phyloP scores from a whole-genome alignment of 352 stramenopile genomes.

The Blastocystis sp. region DNA sequence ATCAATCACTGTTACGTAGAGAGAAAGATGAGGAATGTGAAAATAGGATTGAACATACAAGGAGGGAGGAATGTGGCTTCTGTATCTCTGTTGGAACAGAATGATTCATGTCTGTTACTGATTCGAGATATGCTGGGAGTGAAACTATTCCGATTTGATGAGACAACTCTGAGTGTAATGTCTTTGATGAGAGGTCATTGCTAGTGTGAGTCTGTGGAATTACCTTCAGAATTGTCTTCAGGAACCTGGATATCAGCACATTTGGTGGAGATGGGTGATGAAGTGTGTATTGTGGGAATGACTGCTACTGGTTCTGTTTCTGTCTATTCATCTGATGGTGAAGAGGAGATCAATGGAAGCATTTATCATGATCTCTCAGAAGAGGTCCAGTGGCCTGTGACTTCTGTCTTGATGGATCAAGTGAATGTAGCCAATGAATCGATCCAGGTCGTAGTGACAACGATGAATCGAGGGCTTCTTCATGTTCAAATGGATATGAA shows the following conservation, averaged over 20 bases:
- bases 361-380: not conserved
- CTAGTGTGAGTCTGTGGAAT: not conserved
- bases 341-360: not conserved
- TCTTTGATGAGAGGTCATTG: not conserved
- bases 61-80: not conserved
- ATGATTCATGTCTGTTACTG: not conserved
- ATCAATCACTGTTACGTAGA: not conserved
- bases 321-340: not conserved
- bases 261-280: not conserved
- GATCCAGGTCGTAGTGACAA: not conserved
- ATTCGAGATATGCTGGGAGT: not conserved
- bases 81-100: not conserved
- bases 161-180: not conserved
- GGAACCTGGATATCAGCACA: not conserved
- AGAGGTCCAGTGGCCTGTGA: not conserved
- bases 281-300: not conserved
- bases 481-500: not conserved
- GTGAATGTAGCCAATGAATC: not conserved
- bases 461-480: not conserved
- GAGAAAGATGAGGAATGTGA: not conserved
- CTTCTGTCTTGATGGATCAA: not conserved
- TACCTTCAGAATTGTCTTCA: not conserved
- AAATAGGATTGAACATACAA: not conserved
- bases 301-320: not conserved
- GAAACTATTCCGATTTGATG: conserved; percentile 1